phyloP scores from a whole-genome alignment of 176 grass and related monocot genomes.

The Aegilops speltoides region DNA sequence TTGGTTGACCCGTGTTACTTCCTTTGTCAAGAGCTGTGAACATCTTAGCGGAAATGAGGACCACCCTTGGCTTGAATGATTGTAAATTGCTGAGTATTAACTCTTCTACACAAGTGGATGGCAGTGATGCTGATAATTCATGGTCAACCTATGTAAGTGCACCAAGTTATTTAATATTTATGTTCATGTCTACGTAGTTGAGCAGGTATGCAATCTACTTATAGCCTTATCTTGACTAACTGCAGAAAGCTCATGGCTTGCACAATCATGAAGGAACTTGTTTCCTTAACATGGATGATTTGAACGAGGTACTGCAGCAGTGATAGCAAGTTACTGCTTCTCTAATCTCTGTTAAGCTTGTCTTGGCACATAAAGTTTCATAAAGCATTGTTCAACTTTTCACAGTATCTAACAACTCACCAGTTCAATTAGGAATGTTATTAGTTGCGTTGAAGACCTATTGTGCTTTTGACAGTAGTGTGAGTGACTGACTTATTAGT shows the following conservation, averaged over 20 bases:
- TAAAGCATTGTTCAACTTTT: slow-evolving; percentile 14
- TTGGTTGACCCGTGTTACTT: slow-evolving; percentile 27
- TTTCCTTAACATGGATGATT: slow-evolving; percentile 80
- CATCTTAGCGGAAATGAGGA: slow-evolving; percentile 87
- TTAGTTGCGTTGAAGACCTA: slow-evolving; percentile 9
- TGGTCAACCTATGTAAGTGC: slow-evolving; percentile 94
- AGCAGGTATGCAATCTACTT: slow-evolving; percentile 42
- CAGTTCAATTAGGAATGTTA: background rate
- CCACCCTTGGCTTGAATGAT: slow-evolving; percentile 70
- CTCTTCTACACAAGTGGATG: slow-evolving; percentile 58
- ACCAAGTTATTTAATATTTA: slow-evolving; percentile 26
- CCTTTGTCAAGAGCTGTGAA: slow-evolving; percentile 58
- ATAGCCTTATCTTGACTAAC: slow-evolving; percentile 32
- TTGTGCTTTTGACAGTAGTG: slow-evolving; percentile 17
- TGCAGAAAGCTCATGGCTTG: slow-evolving; percentile 69
- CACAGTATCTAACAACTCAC: background rate
- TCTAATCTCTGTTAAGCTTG: slow-evolving; percentile 31
- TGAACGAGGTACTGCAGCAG: slow-evolving; percentile 70
- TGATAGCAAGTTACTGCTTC: slow-evolving; percentile 16
- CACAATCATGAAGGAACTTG: slow-evolving; percentile 49
- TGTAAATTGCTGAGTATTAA: slow-evolving; percentile 96
- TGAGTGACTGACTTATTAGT: slow-evolving; percentile 1
- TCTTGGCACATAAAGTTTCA: background rate
- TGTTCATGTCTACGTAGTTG: background rate
- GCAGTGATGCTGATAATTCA: slow-evolving; percentile 54